Evolutionary conservation across 306 rosid genomes (phyloP).

Genomic region (Quercus mongolica): DNA sequence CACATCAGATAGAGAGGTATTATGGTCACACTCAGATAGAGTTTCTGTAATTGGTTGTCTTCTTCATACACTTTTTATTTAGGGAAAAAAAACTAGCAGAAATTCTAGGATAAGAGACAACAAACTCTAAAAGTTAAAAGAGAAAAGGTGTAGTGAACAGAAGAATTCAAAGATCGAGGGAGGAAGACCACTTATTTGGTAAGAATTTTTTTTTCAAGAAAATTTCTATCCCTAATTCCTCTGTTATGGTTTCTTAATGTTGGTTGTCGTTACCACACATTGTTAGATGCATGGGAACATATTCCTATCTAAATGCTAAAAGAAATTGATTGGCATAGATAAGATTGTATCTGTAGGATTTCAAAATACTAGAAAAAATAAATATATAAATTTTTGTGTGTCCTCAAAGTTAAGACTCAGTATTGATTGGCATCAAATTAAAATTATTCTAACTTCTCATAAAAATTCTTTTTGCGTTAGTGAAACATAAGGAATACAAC

Average conservation of each 20-base stretch:
- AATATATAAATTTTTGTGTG: too few species aligned
- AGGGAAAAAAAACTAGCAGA: too few species aligned
- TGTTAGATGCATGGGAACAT: neutral
- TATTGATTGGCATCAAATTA: too few species aligned
- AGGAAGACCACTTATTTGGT: neutral
- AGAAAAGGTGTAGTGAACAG: neutral
- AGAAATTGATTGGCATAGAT: neutral
- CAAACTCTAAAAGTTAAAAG: neutral
- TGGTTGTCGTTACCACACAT: neutral
- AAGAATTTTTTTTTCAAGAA: neutral
- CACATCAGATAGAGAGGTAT: neutral
- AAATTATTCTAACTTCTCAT: too few species aligned
- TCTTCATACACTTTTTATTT: too few species aligned
- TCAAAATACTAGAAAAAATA: too few species aligned
- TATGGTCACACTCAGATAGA: too few species aligned
- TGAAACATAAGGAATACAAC: too few species aligned
- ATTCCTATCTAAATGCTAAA: neutral
- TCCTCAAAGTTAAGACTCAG: too few species aligned
- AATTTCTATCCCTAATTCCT: neutral
- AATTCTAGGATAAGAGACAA: neutral
- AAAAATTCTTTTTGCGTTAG: too few species aligned
- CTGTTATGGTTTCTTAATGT: neutral
- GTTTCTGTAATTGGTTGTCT: too few species aligned
- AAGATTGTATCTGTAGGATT: too few species aligned
- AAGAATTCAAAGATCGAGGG: neutral